These are phyloP conservation scores for Sphaerulina musiva DNA, from an alignment of 2,329 filamentous ascomycete genomes.

Conservation along the genomic window DNA sequence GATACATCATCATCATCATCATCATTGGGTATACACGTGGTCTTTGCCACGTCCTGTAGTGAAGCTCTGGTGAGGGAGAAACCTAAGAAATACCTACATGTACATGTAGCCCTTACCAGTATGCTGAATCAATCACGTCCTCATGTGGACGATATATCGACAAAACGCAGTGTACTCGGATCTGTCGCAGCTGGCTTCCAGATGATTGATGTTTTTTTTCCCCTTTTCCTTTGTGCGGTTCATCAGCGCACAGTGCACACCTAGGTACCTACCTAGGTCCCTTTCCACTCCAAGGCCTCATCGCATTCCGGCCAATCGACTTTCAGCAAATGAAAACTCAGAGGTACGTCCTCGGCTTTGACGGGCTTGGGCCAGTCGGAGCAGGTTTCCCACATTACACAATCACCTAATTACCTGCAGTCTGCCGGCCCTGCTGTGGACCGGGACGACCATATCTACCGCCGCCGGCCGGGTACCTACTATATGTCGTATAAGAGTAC, in stretches of 20 bases:
- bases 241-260: too few relatives aligned
- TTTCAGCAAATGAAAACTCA: slow-evolving; percentile 42
- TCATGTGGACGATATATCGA: slow-evolving; percentile 40
- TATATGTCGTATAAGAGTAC: not conserved
- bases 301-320: slow-evolving; percentile 34
- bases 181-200: too few relatives aligned
- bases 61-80: not conserved
- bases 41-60: slow-evolving; percentile 39
- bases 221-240: too few relatives aligned
- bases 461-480: not conserved
- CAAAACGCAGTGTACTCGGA: slow-evolving; percentile 39
- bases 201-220: too few relatives aligned
- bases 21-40: not conserved
- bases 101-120: slow-evolving; percentile 22
- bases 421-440: not conserved
- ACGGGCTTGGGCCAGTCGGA: slow-evolving; percentile 1
- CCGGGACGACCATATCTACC: slow-evolving; percentile 7
- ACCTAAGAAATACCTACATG: too few relatives aligned
- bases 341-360: too few relatives aligned
- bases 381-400: slow-evolving; percentile 2
- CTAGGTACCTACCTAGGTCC: too few relatives aligned
- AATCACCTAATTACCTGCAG: not conserved
- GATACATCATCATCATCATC: too few relatives aligned
- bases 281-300: too few relatives aligned
- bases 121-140: slow-evolving; percentile 43